Base-by-base conservation (phyloP, 2,329 filamentous ascomycete species). In the Aureobasidium sp. region DNA sequence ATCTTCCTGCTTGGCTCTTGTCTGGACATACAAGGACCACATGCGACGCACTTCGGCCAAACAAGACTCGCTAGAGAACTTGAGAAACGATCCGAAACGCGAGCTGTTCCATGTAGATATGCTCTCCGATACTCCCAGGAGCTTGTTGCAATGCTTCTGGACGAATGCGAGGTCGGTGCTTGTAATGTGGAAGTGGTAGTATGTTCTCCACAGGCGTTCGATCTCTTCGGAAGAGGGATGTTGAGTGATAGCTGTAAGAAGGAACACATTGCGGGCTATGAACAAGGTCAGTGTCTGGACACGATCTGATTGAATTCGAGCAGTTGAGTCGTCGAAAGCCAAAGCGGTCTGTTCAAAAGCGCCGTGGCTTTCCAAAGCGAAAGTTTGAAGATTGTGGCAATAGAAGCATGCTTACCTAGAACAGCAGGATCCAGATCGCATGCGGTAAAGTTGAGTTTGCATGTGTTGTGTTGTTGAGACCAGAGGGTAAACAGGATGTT, bases 401-500 rank as follows among this genome's bases (percentile, higher is more conserved):
- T n/a, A 49, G 54, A 55, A 30, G 32, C 21, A 29, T 63, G 39
- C 75, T 58, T 66, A 83, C 82, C 81, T 53, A 84, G 72, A 55
- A 83, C 74, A 21, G 75, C 76, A 13, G 77, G 70, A 32, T 83
- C 75, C 48, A 74, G 65, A 67, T 86, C 83, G 67, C 83, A 85
- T 61, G 78, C 83, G 1, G 84, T 86, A 45, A 63, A 61, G 30
- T 48, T 50, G 16, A 49, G 30, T 3, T 25, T 25, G 16, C 34
- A 45, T 57, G 10, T 36, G 76, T 66, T 53, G 76, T 75, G 69
- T 32, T 77, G 65, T 1, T 83, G 74, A 1, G 70, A 68, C 64
- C 80, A 81, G 1, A 74, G 67, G 0, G 83, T 84, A 66, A 79
- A 86, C 1, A 86, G 70, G 32, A 86, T 75, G 64, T 82, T 81